Conservation (phyloP, 2,329 filamentous ascomycete species). For the Xylogone sp. region DNA sequence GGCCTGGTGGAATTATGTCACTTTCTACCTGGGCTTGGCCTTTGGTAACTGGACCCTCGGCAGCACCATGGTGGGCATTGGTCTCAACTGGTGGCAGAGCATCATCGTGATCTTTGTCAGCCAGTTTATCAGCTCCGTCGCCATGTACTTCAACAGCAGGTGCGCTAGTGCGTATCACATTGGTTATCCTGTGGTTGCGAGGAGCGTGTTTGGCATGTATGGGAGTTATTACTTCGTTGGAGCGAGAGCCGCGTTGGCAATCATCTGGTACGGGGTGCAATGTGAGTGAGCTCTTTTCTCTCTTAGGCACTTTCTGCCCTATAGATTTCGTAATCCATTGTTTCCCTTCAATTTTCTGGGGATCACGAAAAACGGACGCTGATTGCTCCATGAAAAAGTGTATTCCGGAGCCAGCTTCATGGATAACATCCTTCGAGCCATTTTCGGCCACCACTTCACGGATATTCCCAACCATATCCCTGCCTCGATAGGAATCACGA, state of each 20-base stretch:
- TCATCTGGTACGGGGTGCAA: slow-evolving; percentile 58
- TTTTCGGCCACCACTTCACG: slow-evolving; percentile 27
- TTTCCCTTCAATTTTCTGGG: no score
- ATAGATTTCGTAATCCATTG: no score
- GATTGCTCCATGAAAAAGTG: no score
- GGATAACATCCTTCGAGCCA: slow-evolving; percentile 29
- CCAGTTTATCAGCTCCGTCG: slow-evolving; percentile 33
- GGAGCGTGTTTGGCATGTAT: slow-evolving; percentile 35
- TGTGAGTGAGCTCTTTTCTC: slow-evolving; percentile 51
- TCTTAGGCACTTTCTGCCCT: no score
- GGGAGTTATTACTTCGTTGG: slow-evolving; percentile 31
- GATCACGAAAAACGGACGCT: no score
- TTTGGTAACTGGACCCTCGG: slow-evolving; percentile 43
- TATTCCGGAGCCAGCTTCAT: slow-evolving; percentile 23
- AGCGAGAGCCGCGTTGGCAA: slow-evolving; percentile 34
- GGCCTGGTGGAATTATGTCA: neutral
- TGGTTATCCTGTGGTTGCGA: slow-evolving; percentile 20
- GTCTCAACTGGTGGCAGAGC: slow-evolving; percentile 40
- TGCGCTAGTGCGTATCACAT: slow-evolving; percentile 33
- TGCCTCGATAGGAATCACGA: slow-evolving; percentile 28
- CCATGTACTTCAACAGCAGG: slow-evolving; percentile 37
- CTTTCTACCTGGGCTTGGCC: slow-evolving; percentile 23
- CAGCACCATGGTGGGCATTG: slow-evolving; percentile 41
- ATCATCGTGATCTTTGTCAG: slow-evolving; percentile 36
- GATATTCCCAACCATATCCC: slow-evolving; percentile 29